Evolutionary conservation across 2,329 filamentous ascomycete genomes (phyloP).

Genomic region (Monosporascus cannonballus): DNA sequence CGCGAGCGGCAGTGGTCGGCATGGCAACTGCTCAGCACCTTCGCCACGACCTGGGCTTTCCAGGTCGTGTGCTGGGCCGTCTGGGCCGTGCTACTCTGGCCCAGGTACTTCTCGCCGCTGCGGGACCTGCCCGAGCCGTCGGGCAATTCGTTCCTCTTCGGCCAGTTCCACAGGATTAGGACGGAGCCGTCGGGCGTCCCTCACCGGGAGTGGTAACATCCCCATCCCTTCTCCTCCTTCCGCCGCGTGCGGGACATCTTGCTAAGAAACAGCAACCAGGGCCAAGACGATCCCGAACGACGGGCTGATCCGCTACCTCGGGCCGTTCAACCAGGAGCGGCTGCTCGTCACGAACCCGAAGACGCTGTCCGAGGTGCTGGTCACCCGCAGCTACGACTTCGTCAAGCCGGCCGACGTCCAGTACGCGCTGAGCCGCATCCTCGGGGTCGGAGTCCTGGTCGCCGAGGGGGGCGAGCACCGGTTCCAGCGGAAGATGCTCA

Average conservation of each 20-base stretch:
- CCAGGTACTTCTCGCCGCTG: conserved; percentile 43
- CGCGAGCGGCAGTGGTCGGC: conserved; percentile 25
- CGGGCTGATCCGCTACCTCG: conserved; percentile 62
- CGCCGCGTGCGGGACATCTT: not conserved
- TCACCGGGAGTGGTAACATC: conserved; percentile 41
- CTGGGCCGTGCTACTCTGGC: conserved; percentile 43
- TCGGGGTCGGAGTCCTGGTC: conserved; percentile 68
- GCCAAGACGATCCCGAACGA: conserved; percentile 56
- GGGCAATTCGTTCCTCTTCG: conserved; percentile 38
- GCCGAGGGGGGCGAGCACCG: conserved; percentile 59
- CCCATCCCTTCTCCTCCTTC: not conserved
- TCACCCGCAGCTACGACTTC: conserved; percentile 65
- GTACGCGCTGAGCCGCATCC: conserved; percentile 51
- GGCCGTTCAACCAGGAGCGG: conserved; percentile 28
- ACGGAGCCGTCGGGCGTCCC: conserved; percentile 36
- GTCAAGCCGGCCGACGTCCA: conserved; percentile 53
- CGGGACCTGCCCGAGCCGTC: conserved; percentile 39
- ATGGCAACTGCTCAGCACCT: conserved; percentile 25
- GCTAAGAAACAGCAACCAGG: conserved; percentile 34
- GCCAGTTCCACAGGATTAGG: conserved; percentile 39
- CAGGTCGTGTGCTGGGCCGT: conserved; percentile 29
- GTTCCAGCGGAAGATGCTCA: conserved; percentile 13
- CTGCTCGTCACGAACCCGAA: conserved; percentile 49
- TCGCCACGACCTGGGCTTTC: conserved; percentile 29
- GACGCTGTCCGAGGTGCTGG: conserved; percentile 63